phyloP scores from a whole-genome alignment of 306 rosid species.

The Senna tora region DNA sequence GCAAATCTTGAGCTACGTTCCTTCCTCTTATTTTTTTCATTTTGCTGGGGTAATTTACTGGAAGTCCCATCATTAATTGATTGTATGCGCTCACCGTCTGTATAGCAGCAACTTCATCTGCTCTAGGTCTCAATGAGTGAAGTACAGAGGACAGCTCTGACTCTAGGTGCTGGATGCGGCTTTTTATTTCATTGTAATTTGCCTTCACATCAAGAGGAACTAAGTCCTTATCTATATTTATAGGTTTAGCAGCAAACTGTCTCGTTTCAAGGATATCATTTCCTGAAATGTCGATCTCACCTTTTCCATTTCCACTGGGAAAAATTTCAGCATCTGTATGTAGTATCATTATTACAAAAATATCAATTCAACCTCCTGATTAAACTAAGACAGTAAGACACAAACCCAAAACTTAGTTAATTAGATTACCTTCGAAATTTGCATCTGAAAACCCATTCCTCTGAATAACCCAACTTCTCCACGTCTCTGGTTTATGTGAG shows the following conservation, averaged over 20 bases:
- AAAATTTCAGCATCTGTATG: slow-evolving; percentile 66
- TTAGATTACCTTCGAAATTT: slow-evolving; percentile 67
- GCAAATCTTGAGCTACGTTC: background rate
- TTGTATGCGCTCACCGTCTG: background rate
- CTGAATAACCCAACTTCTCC: slow-evolving; percentile 75
- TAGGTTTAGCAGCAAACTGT: slow-evolving; percentile 33
- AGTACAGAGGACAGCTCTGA: slow-evolving; percentile 69
- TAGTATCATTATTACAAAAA: slow-evolving; percentile 31
- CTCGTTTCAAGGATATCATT: slow-evolving; percentile 38
- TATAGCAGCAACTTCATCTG: slow-evolving; percentile 35
- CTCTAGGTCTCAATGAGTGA: slow-evolving; percentile 52
- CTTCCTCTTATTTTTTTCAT: background rate
- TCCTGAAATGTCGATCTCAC: slow-evolving; percentile 44
- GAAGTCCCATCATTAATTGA: background rate
- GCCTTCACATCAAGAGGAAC: slow-evolving; percentile 37
- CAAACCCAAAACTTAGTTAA: slow-evolving; percentile 11
- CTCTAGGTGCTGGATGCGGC: slow-evolving; percentile 63
- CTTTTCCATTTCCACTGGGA: slow-evolving; percentile 39
- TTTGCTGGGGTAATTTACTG: background rate
- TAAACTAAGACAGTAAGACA: slow-evolving; percentile 16
- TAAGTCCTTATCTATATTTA: slow-evolving; percentile 38
- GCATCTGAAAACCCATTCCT: slow-evolving; percentile 55
- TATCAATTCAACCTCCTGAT: slow-evolving; percentile 34
- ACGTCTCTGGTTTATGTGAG: slow-evolving; percentile 52
- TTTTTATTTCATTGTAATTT: slow-evolving; percentile 48